Percentiles rank a stretch among this genome's conserved stretches.
Conservation (phyloP, 2,329 filamentous ascomycete genomes). For the Fusarium verrucosum region DNA sequence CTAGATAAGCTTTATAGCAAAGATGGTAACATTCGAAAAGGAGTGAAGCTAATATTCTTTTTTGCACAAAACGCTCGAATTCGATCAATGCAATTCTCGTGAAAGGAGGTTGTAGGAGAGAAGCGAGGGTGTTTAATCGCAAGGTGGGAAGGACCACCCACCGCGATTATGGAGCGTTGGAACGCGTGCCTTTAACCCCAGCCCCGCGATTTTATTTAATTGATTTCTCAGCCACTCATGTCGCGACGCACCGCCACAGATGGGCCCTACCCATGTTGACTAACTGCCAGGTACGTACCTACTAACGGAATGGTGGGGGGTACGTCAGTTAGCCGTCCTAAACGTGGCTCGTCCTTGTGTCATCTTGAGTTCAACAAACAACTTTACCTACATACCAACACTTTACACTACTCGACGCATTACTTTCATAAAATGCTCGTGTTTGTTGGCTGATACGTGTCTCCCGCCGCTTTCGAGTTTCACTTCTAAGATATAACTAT, state of each 20-base stretch:
- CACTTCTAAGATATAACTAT: not conserved
- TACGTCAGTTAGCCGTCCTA: not conserved
- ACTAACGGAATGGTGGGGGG: constrained; percentile 7
- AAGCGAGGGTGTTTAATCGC: constrained; percentile 1
- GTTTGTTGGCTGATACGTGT: not conserved
- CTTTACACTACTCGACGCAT: constrained; percentile 1
- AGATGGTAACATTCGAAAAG: constrained; percentile 2
- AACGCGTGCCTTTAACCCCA: constrained; percentile 34
- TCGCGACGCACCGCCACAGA: constrained; percentile 24
- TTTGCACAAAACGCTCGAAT: constrained; percentile 16
- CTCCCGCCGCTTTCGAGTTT: not conserved
- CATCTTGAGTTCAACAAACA: constrained; percentile 18
- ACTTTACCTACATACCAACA: not conserved
- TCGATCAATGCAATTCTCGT: constrained; percentile 14
- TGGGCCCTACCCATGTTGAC: not conserved
- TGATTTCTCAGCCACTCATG: constrained; percentile 33
- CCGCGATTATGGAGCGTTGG: constrained; percentile 20
- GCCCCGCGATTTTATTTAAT: constrained; percentile 45
- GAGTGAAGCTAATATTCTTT: not conserved
- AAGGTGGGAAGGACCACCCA: constrained; percentile 33
- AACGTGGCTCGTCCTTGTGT: constrained; percentile 38
- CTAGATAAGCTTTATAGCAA: constrained; percentile 13
- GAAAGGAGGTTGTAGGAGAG: constrained; percentile 8
- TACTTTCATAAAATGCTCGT: not conserved
- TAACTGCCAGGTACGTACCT: not conserved